phyloP scores from a whole-genome alignment of 306 rosid species.

The Cotoneaster glaucophyllus region DNA sequence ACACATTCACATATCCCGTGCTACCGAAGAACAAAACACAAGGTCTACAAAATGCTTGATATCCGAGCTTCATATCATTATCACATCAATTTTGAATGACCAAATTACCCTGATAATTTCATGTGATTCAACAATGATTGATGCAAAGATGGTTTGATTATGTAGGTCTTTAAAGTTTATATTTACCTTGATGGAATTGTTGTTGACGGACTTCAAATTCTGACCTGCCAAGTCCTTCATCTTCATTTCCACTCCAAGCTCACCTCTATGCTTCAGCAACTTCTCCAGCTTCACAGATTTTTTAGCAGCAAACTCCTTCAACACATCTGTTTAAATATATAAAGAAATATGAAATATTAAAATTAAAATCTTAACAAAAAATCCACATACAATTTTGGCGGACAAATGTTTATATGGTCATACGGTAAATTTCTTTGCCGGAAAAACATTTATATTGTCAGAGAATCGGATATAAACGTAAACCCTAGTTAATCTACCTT shows the following conservation, averaged over 20 bases:
- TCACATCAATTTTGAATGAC: background rate
- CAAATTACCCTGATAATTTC: background rate
- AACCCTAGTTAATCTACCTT: too few relatives aligned
- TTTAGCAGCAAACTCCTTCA: constrained; percentile 90
- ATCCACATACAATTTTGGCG: background rate
- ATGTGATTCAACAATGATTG: background rate
- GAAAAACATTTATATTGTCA: too few relatives aligned
- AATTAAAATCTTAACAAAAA: background rate
- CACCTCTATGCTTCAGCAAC: constrained; percentile 54
- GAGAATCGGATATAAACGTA: background rate
- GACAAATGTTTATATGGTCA: background rate
- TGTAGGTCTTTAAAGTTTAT: background rate
- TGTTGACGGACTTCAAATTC: constrained; percentile 20
- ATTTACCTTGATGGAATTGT: constrained; percentile 27
- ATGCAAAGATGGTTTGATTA: background rate
- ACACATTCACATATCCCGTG: background rate
- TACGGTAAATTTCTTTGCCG: too few relatives aligned
- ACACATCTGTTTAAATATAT: constrained; percentile 43
- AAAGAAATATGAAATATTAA: background rate
- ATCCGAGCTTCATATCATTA: background rate
- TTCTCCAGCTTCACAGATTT: constrained; percentile 71
- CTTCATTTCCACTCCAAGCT: constrained; percentile 34
- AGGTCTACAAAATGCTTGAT: background rate
- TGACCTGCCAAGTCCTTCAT: constrained; percentile 33
- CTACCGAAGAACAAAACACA: background rate